These are phyloP conservation scores for Backusella morwellensis DNA, from an alignment of 192 early-diverging fungal species.

Conservation along the genomic window DNA sequence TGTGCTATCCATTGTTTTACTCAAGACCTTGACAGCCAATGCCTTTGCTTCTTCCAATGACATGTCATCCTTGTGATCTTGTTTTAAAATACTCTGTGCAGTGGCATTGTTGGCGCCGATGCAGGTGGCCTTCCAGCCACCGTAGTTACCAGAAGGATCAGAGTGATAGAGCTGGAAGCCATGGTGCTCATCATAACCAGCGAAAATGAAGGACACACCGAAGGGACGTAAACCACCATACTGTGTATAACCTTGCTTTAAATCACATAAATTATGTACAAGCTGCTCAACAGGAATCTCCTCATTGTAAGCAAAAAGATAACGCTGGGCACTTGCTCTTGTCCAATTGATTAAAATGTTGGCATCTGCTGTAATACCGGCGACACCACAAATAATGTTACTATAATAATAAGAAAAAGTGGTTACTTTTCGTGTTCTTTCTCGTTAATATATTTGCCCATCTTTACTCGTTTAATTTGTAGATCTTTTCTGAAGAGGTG, in stretches of 20 bases:
- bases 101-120: conserved; percentile 94
- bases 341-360: conserved; percentile 94
- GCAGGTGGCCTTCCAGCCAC: conserved; percentile 98
- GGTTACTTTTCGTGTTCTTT: not conserved
- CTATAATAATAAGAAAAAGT: conserved; percentile 38
- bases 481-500: conserved; percentile 91
- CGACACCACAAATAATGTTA: conserved; percentile 90
- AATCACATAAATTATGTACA: conserved; percentile 92
- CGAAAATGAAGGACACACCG: conserved; percentile 97
- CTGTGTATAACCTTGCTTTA: conserved; percentile 99
- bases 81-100: conserved; percentile 91
- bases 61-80: conserved; percentile 92
- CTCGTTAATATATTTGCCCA: not conserved
- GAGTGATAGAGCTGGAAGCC: conserved; percentile 99
- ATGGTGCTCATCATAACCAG: conserved; percentile 84
- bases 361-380: conserved; percentile 94
- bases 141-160: conserved; percentile 98
- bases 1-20: conserved; percentile 96
- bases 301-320: conserved; percentile 85
- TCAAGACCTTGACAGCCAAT: conserved; percentile 90
- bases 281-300: conserved; percentile 94
- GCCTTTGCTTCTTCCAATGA: conserved; percentile 87
- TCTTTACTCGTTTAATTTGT: conserved; percentile 89
- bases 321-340: conserved; percentile 83
- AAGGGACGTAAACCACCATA: conserved; percentile 98